Evolutionary conservation across 805 yeast species (phyloP), one percentile per base, ranked within the genome.

Genomic region (Teunomyces gatunensis): DNA sequence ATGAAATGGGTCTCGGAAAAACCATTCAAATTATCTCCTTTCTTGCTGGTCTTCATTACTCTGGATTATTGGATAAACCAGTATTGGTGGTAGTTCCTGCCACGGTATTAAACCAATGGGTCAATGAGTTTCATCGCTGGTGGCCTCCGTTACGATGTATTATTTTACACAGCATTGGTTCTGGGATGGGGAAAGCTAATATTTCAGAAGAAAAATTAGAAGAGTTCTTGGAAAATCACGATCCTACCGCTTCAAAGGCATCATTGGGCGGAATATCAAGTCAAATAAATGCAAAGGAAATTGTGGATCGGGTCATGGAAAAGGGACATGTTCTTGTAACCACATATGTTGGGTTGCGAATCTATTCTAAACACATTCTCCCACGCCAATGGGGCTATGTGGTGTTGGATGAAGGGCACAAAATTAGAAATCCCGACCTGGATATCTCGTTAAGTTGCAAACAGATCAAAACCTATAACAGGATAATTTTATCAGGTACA

Each of bases 1-100:
- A 94, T 66, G 99, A 94, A 64, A 94, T 94, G 99, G 99, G 99
- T 0, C 68, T 94, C 13, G 99, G 99, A 2, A 94, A 94, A 60
- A 94, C 99, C 0, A 86, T 94, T 44, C 98, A 94, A 61, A 80
- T 94, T 6, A 89, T 90, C 39, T 83, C 97, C 1, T 94, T 92
- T 63, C 59, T 94, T 6, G 97, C 98, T 0, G 94, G 96, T 0
- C 71, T 94, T 34, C 96, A 91, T 59, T 87, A 90, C 62, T 86
- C 95, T 13, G 83, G 85, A 0, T 69, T 80, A 48, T 69, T 92
- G 1, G 78, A 80, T 28, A 85, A 84, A 33, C 99, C 99, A 0
- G 85, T 87, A 0, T 60, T 94, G 30, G 75, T 94, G 36, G 97
- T 94, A 0, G 95, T 97, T 54, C 99, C 99, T 0, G 98, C 98